A percentile compares a stretch with the other conserved stretches of the same genome.
Evolutionary conservation across 2,329 filamentous ascomycete species (phyloP).

Genomic region (Aspergillus bombycis): DNA sequence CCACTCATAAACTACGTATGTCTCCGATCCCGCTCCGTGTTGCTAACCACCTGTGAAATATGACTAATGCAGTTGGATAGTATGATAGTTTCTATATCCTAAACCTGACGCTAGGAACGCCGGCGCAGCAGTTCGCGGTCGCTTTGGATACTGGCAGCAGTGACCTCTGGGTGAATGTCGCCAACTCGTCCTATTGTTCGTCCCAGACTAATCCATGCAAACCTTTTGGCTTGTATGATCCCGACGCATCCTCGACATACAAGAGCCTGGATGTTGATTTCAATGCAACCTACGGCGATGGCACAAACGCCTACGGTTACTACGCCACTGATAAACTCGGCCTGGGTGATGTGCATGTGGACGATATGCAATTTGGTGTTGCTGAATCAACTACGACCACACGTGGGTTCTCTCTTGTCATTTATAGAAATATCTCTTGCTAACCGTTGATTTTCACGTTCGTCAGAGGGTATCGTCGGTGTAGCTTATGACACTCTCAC

Average conservation of each 20-base stretch:
- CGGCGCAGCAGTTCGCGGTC: conserved; percentile 54
- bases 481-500: conserved; percentile 67
- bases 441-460: background rate
- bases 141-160: conserved; percentile 64
- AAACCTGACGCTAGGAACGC: conserved; percentile 58
- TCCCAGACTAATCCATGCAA: conserved; percentile 55
- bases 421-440: conserved; percentile 48
- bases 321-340: conserved; percentile 56
- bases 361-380: conserved; percentile 16
- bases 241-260: conserved; percentile 74
- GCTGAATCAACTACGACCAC: conserved; percentile 11
- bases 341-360: conserved; percentile 11
- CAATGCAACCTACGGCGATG: conserved; percentile 82
- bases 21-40: background rate
- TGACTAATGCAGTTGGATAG: background rate
- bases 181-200: conserved; percentile 63
- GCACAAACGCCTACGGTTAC: conserved; percentile 72
- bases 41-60: background rate
- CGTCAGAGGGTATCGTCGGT: conserved; percentile 65
- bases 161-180: conserved; percentile 67
- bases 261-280: conserved; percentile 70
- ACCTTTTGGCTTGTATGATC: conserved; percentile 67
- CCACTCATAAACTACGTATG: background rate
- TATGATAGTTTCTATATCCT: conserved; percentile 13
- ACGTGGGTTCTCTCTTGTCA: conserved; percentile 61